Evolutionary conservation across 2,329 filamentous ascomycete genomes (phyloP).

Genomic region (Aspergillus fructus): DNA sequence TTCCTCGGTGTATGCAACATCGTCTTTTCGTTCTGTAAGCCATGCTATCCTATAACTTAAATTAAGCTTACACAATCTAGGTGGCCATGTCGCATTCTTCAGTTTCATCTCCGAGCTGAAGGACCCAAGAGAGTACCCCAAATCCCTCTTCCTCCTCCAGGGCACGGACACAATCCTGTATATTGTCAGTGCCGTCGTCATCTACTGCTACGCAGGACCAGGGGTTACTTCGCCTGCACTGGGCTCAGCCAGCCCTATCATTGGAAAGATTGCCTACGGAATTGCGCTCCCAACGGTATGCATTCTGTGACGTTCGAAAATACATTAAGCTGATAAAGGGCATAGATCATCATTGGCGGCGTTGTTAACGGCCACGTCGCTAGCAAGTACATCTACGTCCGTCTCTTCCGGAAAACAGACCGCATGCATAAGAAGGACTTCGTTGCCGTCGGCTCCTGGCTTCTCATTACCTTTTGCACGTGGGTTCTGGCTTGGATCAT

Average conservation of each 20-base stretch:
- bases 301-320: neutral
- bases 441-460: conserved; percentile 58
- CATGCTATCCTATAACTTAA: conserved; percentile 52
- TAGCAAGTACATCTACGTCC: conserved; percentile 64
- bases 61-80: conserved; percentile 44
- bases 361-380: conserved; percentile 69
- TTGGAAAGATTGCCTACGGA: conserved; percentile 67
- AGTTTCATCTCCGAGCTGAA: conserved; percentile 64
- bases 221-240: conserved; percentile 66
- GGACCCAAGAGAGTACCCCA: conserved; percentile 60
- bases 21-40: conserved; percentile 64
- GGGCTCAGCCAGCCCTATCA: conserved; percentile 55
- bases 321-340: neutral
- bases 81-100: conserved; percentile 68
- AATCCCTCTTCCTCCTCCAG: conserved; percentile 63
- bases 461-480: conserved; percentile 53
- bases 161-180: conserved; percentile 63
- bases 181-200: conserved; percentile 63
- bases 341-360: conserved; percentile 64
- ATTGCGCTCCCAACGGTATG: conserved; percentile 63
- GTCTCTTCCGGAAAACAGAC: conserved; percentile 62
- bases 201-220: conserved; percentile 66
- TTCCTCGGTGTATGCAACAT: conserved; percentile 68
- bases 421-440: conserved; percentile 53
- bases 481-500: conserved; percentile 68